Conservation (phyloP, 192 early-diverging fungal species). For the Mortierella antarctica region DNA sequence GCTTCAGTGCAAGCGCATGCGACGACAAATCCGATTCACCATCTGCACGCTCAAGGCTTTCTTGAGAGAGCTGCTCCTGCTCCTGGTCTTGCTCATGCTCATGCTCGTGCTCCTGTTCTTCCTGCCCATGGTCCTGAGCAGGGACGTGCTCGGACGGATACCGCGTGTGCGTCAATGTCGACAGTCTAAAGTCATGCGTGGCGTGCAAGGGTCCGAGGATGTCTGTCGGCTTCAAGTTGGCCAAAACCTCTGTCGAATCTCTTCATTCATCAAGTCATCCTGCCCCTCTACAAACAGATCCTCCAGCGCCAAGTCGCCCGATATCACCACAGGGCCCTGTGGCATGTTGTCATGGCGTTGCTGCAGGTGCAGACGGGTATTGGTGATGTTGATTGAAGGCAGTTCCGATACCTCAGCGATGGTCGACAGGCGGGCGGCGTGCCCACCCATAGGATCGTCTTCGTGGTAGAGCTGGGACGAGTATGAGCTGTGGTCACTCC, state of each 20-base stretch:
- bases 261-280: constrained; percentile 22
- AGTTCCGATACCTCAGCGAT: constrained; percentile 47
- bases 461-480: constrained; percentile 15
- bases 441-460: constrained; percentile 21
- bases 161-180: constrained; percentile 25
- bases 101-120: not conserved
- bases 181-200: constrained; percentile 40
- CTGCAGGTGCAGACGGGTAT: not conserved
- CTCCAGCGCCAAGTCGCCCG: constrained; percentile 39
- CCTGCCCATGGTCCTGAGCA: constrained; percentile 1
- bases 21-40: constrained; percentile 26
- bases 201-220: constrained; percentile 42
- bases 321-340: constrained; percentile 22
- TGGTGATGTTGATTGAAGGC: constrained; percentile 37
- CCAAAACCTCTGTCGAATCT: constrained; percentile 24
- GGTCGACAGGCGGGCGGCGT: constrained; percentile 30
- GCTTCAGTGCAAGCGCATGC: constrained; percentile 16
- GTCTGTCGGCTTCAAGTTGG: constrained; percentile 46
- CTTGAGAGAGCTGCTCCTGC: not conserved
- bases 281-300: constrained; percentile 41
- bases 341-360: not conserved
- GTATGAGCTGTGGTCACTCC: not conserved
- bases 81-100: not conserved
- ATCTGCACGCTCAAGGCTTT: constrained; percentile 7
- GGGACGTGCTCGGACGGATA: constrained; percentile 15